Base-by-base conservation (phyloP, 495 filamentous ascomycete species). In the Aspergillus indologenus region DNA sequence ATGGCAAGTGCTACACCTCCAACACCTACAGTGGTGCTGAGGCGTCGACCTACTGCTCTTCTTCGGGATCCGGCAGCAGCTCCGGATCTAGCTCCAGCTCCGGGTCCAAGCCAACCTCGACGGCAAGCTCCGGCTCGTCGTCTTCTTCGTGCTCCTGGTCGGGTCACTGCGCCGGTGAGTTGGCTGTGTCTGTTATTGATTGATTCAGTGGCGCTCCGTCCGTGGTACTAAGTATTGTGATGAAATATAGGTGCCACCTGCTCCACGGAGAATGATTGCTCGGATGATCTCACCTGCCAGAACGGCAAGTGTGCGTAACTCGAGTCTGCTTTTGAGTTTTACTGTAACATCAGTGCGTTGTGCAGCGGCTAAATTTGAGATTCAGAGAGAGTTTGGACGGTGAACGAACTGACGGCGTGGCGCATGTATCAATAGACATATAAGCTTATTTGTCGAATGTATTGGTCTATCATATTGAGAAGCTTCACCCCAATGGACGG, bases 141-240 rank as follows among this genome's bases (percentile, higher is more conserved):
- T 45, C 54, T 0, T 50, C 47, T 2, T 42, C 62, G 14, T 70
- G 60, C 48, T 57, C 57, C 2, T 68, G 63, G 61, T 20, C 43
- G 18, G 63, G 61, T n/a, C 65, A 70, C 18, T 68, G 68, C 42
- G 55, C 54, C 6, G 66, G 63, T 68, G 54, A 53, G 63, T 40
- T 4, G 12, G 5, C 12, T 7, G 5, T 15, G 34, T 40, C 2
- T 40, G 12, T 40, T 29, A 9, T 3, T 29, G 9, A 40, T 11
- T 29, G 26, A 9, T 29, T 4, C 9, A 29, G 12, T 51, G 1
- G 15, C 45, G 24, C n/a, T 51, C 24, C n/a, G 49, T 26, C 24
- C 3, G 48, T 51, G 24, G 31, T 29, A 51, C 48, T 31, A 51
- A 51, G 17, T 14, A 9, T 12, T 26, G 22, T 8, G 14, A 5